A percentile compares a stretch with the other conserved stretches of the same genome.
Evolutionary conservation across 139 green algal genomes (phyloP).

Genomic region (Chara braunii): DNA sequence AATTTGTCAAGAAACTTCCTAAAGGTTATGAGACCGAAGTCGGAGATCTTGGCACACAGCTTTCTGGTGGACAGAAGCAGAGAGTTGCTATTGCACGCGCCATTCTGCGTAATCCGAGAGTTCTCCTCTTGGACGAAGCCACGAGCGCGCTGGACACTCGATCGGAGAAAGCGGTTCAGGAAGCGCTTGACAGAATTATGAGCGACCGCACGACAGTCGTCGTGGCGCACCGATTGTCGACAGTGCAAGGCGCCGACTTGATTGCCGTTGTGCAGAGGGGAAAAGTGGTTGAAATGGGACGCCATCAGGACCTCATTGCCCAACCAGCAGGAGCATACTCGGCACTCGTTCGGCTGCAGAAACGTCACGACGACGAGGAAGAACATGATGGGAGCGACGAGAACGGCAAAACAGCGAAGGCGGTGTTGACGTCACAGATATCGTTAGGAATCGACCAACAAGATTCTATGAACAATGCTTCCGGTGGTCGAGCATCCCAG

Average conservation of each 20-base stretch:
- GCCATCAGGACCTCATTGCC: constrained; percentile 57
- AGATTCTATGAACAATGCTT: no score
- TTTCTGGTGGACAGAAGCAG: constrained; percentile 84
- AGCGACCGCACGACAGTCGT: constrained; percentile 66
- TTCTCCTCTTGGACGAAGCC: constrained; percentile 85
- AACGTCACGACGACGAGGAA: neutral
- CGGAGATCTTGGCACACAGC: constrained; percentile 40
- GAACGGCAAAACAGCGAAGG: neutral
- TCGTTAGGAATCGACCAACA: no score
- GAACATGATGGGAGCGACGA: neutral
- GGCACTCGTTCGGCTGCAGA: constrained; percentile 25
- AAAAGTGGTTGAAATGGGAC: constrained; percentile 54
- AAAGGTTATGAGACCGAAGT: constrained; percentile 45
- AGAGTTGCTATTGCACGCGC: constrained; percentile 85
- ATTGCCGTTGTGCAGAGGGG: constrained; percentile 44
- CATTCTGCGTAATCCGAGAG: constrained; percentile 61
- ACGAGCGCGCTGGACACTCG: constrained; percentile 76
- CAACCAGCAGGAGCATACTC: constrained; percentile 15
- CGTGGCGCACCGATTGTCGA: constrained; percentile 84
- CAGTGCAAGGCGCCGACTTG: constrained; percentile 70
- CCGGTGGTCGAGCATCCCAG: no score
- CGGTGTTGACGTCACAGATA: neutral
- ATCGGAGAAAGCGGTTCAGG: constrained; percentile 49
- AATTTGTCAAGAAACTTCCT: constrained; percentile 55
- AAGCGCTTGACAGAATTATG: constrained; percentile 46